A percentile compares a stretch with the other conserved stretches of the same genome.
These are phyloP conservation scores for Phaeotremella skinneri DNA, from an alignment of 768 basidiomycete genomes.

Conservation along the genomic window DNA sequence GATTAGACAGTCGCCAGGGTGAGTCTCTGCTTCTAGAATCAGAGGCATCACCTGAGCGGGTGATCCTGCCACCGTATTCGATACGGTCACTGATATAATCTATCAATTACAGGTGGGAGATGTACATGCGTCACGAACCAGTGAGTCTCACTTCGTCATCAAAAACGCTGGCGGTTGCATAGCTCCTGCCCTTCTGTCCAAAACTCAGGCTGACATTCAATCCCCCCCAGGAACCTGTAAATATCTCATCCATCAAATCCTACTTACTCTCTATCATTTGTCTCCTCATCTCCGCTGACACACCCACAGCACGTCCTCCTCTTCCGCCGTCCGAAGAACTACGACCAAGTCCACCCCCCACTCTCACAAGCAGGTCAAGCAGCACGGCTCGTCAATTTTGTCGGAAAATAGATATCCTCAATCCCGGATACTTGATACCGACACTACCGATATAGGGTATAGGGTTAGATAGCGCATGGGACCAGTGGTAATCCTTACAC, in stretches of 20 bases:
- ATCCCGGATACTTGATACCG: too few species aligned
- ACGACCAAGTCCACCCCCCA: conserved; percentile 33
- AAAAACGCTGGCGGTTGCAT: not conserved
- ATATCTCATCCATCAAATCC: not conserved
- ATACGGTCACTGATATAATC: not conserved
- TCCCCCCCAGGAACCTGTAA: conserved; percentile 37
- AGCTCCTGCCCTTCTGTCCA: conserved; percentile 3
- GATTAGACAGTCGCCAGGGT: conserved; percentile 46
- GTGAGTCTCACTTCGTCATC: conserved; percentile 22
- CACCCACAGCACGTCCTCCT: conserved; percentile 83
- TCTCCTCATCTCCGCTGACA: not conserved
- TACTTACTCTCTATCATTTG: not conserved
- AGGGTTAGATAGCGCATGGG: too few species aligned
- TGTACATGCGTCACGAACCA: conserved; percentile 49
- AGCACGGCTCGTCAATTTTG: conserved; percentile 6
- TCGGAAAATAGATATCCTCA: too few species aligned
- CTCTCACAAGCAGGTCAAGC: conserved; percentile 16
- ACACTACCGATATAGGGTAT: too few species aligned
- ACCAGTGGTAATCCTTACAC: too few species aligned
- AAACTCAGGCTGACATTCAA: conserved; percentile 4
- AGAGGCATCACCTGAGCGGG: not conserved
- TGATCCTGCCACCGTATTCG: conserved; percentile 11
- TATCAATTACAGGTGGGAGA: conserved; percentile 36
- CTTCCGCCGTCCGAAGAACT: conserved; percentile 66
- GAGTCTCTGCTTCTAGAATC: conserved; percentile 8